Percentiles rank a stretch among this genome's conserved stretches.
Conservation (phyloP, 2,329 filamentous ascomycete species). For the Alternaria triticina region DNA sequence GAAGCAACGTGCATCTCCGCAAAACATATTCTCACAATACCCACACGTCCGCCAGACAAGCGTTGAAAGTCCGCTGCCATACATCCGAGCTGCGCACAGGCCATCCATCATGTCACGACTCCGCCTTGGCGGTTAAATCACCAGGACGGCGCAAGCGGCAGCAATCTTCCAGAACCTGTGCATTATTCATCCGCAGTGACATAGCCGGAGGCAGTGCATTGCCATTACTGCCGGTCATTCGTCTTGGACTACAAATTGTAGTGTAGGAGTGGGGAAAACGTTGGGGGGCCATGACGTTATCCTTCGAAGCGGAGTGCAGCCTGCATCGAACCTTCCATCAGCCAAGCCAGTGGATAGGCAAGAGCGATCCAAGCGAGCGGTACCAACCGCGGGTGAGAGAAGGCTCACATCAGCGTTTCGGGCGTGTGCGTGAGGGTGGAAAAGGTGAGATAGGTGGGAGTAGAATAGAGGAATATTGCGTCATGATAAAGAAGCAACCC, state of each 20-base stretch:
- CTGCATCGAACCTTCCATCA: conserved; percentile 6
- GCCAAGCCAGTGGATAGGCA: not conserved
- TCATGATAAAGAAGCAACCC: not conserved
- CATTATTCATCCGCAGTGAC: not conserved
- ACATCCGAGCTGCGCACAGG: not conserved
- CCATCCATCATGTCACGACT: not conserved
- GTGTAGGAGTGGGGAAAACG: not conserved
- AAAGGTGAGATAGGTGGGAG: not conserved
- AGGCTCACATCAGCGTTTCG: not conserved
- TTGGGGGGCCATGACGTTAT: not conserved
- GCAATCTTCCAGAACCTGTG: not conserved
- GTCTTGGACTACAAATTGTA: not conserved
- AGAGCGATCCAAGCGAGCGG: not conserved
- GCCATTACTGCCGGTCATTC: not conserved
- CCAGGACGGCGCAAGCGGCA: not conserved
- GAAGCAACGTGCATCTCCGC: not conserved
- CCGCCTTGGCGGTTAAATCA: conserved; percentile 10
- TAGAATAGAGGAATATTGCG: not conserved
- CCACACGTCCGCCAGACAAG: not conserved
- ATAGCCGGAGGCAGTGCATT: not conserved
- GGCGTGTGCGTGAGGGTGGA: too few relatives aligned
- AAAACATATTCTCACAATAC: not conserved
- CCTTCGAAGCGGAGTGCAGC: not conserved
- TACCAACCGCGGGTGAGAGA: not conserved
- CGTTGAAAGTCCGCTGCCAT: not conserved